Evolutionary conservation across 345 rosid genomes (phyloP), one percentile per base, ranked within the genome.

Genomic region (Eucalyptus marginata): DNA sequence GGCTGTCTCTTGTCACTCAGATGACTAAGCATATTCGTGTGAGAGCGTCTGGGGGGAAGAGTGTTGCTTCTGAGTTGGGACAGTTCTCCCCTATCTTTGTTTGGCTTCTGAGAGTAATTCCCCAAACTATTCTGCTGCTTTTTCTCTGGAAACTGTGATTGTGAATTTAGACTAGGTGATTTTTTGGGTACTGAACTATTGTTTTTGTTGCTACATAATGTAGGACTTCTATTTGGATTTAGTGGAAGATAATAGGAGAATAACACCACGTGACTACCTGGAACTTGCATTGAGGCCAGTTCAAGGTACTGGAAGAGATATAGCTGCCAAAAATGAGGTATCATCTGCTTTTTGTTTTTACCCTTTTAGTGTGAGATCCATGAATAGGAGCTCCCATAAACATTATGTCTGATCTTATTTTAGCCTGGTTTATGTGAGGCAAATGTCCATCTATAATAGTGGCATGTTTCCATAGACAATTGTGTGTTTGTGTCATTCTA

Each of bases 21-120:
- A 95, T 98, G 98, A 98, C 99, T 46, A 97, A 98, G 89, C 99
- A 98, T 93, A 97, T 98, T 92, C 96, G 98, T 86, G 97, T 98
- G 9, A 97, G 96, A 93, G 99, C 99, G 81, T 94, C 97, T 89
- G 97, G 96, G 79, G 99, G 98, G 91, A 95, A 91, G 58, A 94
- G 90, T 87, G 89, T 96, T 64, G 96, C 96, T 85, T 96, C 99
- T 88, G 99, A 98, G 90, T 90, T 98, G 89, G 99, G 99, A 54
- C 98, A 94, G 89, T 98, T 97, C 93, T 96, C 99, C 50, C 99
- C 99, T 62, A 96, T 98, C 79, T 98, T 98, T 94, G 97, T 98
- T 91, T 98, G 99, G 99, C 99, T 98, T 80, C 93, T 98, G 86
- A 95, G 99, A 95, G 99, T 98, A 95, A 89, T 88, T 88, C 80